Conservation (phyloP, 352 stramenopile genomes). For the Phytophthora boehmeriae region DNA sequence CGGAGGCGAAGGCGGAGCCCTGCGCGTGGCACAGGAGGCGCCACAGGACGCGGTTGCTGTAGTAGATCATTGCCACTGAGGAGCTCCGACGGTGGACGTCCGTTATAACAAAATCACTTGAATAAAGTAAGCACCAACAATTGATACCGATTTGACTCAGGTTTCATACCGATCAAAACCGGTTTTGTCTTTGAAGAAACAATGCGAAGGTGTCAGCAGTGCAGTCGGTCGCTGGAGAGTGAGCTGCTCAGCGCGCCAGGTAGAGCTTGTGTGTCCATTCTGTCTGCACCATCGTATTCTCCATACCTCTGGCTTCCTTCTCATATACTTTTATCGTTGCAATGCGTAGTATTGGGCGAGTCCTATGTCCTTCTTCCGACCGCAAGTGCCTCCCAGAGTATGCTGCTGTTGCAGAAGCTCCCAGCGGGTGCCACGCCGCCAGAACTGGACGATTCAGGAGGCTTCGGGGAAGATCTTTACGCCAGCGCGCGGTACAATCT, state of each 20-base stretch:
- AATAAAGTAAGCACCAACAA: slow-evolving; percentile 7
- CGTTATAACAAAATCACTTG: slow-evolving; percentile 15
- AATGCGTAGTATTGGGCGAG: slow-evolving; percentile 53
- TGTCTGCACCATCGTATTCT: neutral
- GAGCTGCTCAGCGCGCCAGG: slow-evolving; percentile 43
- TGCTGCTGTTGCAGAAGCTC: slow-evolving; percentile 55
- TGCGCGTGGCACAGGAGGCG: slow-evolving; percentile 38
- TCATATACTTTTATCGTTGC: neutral
- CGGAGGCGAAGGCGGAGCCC: slow-evolving; percentile 38
- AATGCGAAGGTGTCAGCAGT: slow-evolving; percentile 45
- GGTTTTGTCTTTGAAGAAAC: neutral
- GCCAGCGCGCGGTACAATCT: slow-evolving; percentile 52
- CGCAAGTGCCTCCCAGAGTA: slow-evolving; percentile 59
- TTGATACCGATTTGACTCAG: too few relatives aligned
- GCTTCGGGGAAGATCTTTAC: slow-evolving; percentile 42
- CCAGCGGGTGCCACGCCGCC: slow-evolving; percentile 17
- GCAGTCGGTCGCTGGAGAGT: slow-evolving; percentile 40
- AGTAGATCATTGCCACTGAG: slow-evolving; percentile 48
- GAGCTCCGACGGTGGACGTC: slow-evolving; percentile 18
- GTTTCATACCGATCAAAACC: neutral
- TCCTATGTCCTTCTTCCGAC: slow-evolving; percentile 81
- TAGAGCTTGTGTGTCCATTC: slow-evolving; percentile 3
- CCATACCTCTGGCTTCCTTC: slow-evolving; percentile 7
- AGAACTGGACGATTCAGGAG: slow-evolving; percentile 39
- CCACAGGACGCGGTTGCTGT: slow-evolving; percentile 47